Evolutionary conservation across 148 eudicot species (phyloP), one percentile per base, ranked within the genome.

Genomic region (Dianthus caryophyllus): DNA sequence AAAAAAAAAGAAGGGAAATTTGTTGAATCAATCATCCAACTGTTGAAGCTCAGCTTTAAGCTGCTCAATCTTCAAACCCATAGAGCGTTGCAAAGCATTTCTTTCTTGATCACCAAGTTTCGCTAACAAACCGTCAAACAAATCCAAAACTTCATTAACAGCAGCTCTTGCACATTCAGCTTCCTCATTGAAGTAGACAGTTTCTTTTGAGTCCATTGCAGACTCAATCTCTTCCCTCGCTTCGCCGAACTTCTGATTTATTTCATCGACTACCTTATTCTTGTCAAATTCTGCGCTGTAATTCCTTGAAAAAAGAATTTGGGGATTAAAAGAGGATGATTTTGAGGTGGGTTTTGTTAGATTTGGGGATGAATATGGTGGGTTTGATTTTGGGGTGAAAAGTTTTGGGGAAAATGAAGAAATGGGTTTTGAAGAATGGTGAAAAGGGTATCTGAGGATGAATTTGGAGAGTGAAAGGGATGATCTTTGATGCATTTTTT

Each of bases 1-100:
- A n/a, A n/a, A n/a, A n/a, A n/a, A n/a, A n/a, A n/a, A n/a, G n/a
- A n/a, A n/a, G n/a, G n/a, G n/a, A n/a, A n/a, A n/a, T n/a, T n/a
- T n/a, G 13, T 0, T 1, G 29, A 55, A 68, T 78, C 83, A 88
- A 25, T 92, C 96, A 71, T 89, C 81, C 79, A 92, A 77, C 62
- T 93, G 98, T 20, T 82, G 81, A 71, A 93, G 84, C 78, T 89
- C 96, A 74, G 98, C 98, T 69, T 93, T 93, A 81, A 93, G 83
- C 65, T 93, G 98, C 85, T 93, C 91, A 65, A 93, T 87, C 78
- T 93, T 93, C 73, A 93, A 85, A 24, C 96, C 98, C 98, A 93
- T 93, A 2, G 98, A 84, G 79, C 98, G 82, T 67, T 75, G 84
- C 52, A 93, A 64, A 26, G 80, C 83, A 2, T 69, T 79, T 68